These are phyloP conservation scores for Colletotrichum lindemuthianum DNA, from an alignment of 2,329 filamentous ascomycete species.

Conservation along the genomic window DNA sequence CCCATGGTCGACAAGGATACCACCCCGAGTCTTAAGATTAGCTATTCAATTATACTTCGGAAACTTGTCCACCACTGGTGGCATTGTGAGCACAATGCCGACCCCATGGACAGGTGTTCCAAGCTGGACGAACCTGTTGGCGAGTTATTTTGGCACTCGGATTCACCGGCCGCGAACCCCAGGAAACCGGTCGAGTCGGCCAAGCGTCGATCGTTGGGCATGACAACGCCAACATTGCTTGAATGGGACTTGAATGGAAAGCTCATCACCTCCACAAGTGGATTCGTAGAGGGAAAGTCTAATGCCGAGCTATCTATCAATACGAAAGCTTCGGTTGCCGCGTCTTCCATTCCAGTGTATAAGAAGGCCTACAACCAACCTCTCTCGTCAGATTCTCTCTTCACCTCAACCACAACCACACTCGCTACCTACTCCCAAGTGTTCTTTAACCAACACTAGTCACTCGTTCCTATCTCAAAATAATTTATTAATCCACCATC, in stretches of 20 bases:
- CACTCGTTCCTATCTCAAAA: neutral
- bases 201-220: neutral
- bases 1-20: neutral
- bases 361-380: neutral
- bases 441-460: neutral
- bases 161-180: constrained; percentile 7
- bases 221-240: neutral
- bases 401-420: neutral
- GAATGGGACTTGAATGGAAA: too few relatives aligned
- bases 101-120: neutral
- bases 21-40: neutral
- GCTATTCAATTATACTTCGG: constrained; percentile 15
- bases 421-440: neutral
- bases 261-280: neutral
- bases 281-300: neutral
- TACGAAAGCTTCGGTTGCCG: neutral
- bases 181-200: neutral
- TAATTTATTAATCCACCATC: neutral
- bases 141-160: constrained; percentile 23
- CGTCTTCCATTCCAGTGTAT: constrained; percentile 7
- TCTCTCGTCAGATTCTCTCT: fast-evolving
- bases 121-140: constrained; percentile 12
- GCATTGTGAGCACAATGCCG: neutral
- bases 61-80: constrained; percentile 12
- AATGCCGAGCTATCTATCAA: neutral